Conservation (phyloP, 192 early-diverging fungal genomes). For the Phycomyces blakesleeanus region DNA sequence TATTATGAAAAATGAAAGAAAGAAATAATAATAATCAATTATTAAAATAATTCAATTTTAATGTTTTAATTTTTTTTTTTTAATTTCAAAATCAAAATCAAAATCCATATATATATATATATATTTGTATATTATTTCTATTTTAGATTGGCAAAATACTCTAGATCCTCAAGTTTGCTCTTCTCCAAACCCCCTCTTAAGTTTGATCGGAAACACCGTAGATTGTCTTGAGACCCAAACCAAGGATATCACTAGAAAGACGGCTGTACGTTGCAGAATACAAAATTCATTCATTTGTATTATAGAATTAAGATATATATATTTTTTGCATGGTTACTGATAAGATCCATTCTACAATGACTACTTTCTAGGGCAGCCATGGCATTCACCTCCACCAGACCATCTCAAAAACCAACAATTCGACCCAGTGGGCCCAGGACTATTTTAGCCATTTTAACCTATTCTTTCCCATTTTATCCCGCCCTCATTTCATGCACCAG, state of each 20-base stretch:
- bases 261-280: background rate
- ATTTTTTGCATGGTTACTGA: conserved; percentile 24
- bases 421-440: conserved; percentile 11
- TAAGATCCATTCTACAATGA: conserved; percentile 29
- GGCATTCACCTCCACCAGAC: conserved; percentile 15
- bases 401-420: conserved; percentile 19
- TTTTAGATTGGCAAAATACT: no score
- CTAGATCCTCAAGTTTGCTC: no score
- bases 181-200: background rate
- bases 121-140: no score
- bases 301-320: no score
- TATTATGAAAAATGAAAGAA: no score
- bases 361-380: conserved; percentile 25
- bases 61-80: no score
- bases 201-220: background rate
- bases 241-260: background rate
- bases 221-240: background rate
- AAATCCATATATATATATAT: no score
- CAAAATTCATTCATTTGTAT: no score
- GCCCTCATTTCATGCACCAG: conserved; percentile 27
- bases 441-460: conserved; percentile 35
- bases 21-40: background rate
- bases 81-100: no score
- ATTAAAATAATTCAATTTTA: conserved; percentile 3
- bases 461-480: conserved; percentile 31